A percentile compares a stretch with the other conserved stretches of the same genome.
phyloP scores from a whole-genome alignment of 2,329 filamentous ascomycete genomes.

The Colletotrichum destructivum region DNA sequence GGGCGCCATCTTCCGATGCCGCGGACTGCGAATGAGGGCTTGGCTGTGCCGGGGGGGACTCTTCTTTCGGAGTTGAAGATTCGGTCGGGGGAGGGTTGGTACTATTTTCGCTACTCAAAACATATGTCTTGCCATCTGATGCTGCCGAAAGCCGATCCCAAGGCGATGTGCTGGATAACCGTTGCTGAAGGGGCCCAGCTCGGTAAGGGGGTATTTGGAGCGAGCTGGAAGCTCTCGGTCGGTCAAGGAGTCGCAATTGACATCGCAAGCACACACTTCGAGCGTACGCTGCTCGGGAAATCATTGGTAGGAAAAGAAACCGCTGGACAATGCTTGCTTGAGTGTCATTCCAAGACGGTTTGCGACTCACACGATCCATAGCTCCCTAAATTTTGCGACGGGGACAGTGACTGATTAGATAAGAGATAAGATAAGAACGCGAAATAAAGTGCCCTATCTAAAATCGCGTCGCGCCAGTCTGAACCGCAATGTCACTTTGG shows the following conservation, averaged over 20 bases:
- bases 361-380: constrained; percentile 16
- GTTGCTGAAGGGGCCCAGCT: constrained; percentile 19
- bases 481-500: not conserved
- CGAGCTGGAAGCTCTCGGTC: constrained; percentile 27
- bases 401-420: constrained; percentile 42
- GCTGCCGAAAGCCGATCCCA: constrained; percentile 33
- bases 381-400: constrained; percentile 40
- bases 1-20: not conserved
- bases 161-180: constrained; percentile 30
- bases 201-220: constrained; percentile 18
- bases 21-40: not conserved
- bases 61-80: not conserved
- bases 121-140: not conserved
- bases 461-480: constrained; percentile 29
- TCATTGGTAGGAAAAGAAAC: constrained; percentile 49
- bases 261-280: constrained; percentile 55
- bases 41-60: not conserved
- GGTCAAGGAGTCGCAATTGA: constrained; percentile 48
- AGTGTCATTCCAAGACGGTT: constrained; percentile 7
- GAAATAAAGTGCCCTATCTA: constrained; percentile 30
- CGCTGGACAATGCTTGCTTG: constrained; percentile 4
- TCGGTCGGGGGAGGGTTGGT: not conserved
- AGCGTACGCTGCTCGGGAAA: constrained; percentile 52
- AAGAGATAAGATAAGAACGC: constrained; percentile 38
- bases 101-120: not conserved